phyloP scores from a whole-genome alignment of 164 flowering plant species.

The Tinospora cordifolia region DNA sequence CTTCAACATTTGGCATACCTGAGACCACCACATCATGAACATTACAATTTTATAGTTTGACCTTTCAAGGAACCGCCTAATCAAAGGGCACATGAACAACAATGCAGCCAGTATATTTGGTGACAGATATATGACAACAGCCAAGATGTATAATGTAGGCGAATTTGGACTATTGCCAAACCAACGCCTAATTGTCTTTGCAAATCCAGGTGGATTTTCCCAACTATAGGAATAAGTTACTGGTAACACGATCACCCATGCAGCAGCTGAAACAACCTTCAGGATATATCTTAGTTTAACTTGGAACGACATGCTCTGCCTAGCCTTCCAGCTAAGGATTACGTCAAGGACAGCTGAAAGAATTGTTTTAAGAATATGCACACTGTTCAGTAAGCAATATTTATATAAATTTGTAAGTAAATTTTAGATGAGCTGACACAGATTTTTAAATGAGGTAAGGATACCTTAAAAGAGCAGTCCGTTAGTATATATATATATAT shows the following conservation, averaged over 20 bases:
- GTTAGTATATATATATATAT: too few relatives aligned
- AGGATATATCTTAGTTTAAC: constrained; percentile 84
- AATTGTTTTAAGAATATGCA: too few relatives aligned
- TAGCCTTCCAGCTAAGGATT: constrained; percentile 77
- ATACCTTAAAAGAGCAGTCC: too few relatives aligned
- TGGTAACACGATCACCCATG: constrained; percentile 84
- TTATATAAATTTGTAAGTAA: too few relatives aligned
- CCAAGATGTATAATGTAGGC: constrained; percentile 78
- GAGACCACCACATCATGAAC: constrained; percentile 99
- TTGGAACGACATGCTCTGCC: constrained; percentile 64
- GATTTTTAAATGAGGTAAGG: too few relatives aligned
- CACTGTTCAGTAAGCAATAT: too few relatives aligned
- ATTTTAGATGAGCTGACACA: too few relatives aligned
- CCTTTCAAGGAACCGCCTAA: constrained; percentile 81
- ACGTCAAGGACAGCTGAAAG: constrained; percentile 84
- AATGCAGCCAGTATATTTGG: constrained; percentile 83
- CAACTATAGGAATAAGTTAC: constrained; percentile 83
- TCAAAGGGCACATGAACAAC: constrained; percentile 69
- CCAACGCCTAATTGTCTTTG: constrained; percentile 75
- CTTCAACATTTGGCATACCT: constrained; percentile 41
- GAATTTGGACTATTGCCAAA: constrained; percentile 52
- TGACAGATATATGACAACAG: constrained; percentile 76
- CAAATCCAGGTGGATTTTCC: constrained; percentile 83
- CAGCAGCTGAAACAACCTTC: constrained; percentile 77
- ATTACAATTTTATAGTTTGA: constrained; percentile 72